phyloP scores from a whole-genome alignment of 2,329 filamentous ascomycete genomes.

The Sordariomycetes sp. region DNA sequence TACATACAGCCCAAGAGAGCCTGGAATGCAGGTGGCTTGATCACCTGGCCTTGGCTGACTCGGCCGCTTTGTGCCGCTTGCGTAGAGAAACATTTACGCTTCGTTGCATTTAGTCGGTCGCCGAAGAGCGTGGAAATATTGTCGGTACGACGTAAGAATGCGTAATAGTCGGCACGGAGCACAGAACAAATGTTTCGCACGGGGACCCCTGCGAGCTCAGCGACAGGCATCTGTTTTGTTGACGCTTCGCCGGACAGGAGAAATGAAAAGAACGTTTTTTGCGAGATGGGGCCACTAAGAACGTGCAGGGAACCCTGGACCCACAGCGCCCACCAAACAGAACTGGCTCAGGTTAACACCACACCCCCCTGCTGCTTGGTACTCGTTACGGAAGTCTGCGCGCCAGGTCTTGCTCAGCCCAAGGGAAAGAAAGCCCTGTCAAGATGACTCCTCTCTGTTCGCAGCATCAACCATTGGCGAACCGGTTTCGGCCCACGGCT shows the following conservation, averaged over 20 bases:
- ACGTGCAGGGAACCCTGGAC: background rate
- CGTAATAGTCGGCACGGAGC: background rate
- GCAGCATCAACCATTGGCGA: too few species aligned
- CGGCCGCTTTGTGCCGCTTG: background rate
- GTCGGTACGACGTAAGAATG: background rate
- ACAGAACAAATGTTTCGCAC: background rate
- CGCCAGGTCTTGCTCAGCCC: too few species aligned
- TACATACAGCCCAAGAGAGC: background rate
- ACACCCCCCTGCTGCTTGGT: background rate
- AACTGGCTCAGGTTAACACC: background rate
- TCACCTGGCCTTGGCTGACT: background rate
- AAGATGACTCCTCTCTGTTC: too few species aligned
- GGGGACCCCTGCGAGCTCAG: background rate
- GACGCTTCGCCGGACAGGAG: background rate
- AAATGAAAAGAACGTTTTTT: conserved; percentile 2
- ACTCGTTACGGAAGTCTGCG: too few species aligned
- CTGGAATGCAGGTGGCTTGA: background rate
- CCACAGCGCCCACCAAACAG: too few species aligned
- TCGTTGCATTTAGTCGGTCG: too few species aligned
- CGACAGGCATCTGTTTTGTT: background rate
- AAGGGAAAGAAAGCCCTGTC: too few species aligned
- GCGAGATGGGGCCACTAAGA: conserved; percentile 1
- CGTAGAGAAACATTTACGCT: too few species aligned
- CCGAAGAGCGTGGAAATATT: background rate
- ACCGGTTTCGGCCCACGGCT: too few species aligned